Conservation (phyloP, 2,329 filamentous ascomycete genomes). For the Sclerotinia glacialis region DNA sequence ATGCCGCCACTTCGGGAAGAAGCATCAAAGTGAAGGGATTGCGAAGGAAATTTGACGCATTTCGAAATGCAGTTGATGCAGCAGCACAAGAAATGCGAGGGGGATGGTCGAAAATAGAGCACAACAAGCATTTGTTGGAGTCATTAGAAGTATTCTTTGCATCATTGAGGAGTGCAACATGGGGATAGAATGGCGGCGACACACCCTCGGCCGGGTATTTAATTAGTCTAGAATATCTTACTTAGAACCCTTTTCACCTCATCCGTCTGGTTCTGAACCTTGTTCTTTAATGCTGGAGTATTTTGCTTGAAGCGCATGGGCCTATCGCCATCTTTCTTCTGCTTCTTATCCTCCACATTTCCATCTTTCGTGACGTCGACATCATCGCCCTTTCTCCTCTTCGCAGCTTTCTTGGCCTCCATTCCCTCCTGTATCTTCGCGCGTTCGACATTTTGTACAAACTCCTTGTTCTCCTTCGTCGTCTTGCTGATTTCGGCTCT, state of each 20-base stretch:
- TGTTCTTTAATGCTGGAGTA: conserved; percentile 52
- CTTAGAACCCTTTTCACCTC: conserved; percentile 59
- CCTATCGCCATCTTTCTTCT: conserved; percentile 39
- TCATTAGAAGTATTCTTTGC: conserved; percentile 12
- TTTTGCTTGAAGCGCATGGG: conserved; percentile 65
- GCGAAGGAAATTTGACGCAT: conserved; percentile 5
- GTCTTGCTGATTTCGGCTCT: conserved; percentile 73
- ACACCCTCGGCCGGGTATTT: not conserved
- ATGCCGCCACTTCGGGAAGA: not conserved
- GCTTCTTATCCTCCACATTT: conserved; percentile 33
- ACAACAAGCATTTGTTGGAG: conserved; percentile 4
- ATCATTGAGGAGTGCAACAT: conserved; percentile 5
- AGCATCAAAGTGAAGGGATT: conserved; percentile 3
- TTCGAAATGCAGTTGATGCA: conserved; percentile 14
- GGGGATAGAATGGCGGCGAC: not conserved
- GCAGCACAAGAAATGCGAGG: conserved; percentile 9
- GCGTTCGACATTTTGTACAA: conserved; percentile 74
- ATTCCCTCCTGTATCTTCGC: conserved; percentile 78
- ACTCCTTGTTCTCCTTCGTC: conserved; percentile 76
- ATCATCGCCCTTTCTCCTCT: conserved; percentile 41
- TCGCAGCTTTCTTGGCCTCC: conserved; percentile 56
- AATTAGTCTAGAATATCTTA: conserved; percentile 56
- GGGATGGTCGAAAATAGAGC: conserved; percentile 1
- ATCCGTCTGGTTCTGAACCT: conserved; percentile 49
- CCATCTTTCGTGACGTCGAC: conserved; percentile 32